Percentiles rank a stretch among this genome's conserved stretches.
Evolutionary conservation across 108 stramenopile species (phyloP).

Genomic region (Asterionellopsis glacialis): DNA sequence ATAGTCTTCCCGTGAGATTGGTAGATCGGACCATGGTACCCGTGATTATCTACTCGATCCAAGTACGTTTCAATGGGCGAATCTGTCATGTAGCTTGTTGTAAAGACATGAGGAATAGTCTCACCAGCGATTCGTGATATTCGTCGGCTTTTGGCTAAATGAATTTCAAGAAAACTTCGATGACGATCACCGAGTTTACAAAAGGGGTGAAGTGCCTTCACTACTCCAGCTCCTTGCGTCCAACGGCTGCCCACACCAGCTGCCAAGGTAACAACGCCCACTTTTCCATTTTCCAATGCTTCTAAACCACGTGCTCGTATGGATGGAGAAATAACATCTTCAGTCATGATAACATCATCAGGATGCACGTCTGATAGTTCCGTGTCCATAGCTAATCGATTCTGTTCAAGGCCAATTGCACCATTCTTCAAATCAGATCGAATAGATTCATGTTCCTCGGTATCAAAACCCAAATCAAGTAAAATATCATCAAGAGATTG

Average conservation of each 20-base stretch:
- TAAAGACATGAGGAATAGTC: conserved; percentile 45
- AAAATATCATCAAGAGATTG: conserved; percentile 28
- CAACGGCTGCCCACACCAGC: conserved; percentile 59
- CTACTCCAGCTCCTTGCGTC: conserved; percentile 62
- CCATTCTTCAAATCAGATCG: conserved; percentile 29
- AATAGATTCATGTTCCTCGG: conserved; percentile 26
- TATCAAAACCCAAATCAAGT: conserved; percentile 41
- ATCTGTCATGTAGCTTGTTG: conserved; percentile 62
- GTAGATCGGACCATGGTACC: conserved; percentile 30
- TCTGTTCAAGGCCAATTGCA: conserved; percentile 48
- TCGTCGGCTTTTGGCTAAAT: conserved; percentile 51
- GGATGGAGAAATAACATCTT: conserved; percentile 17
- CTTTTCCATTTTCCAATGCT: conserved; percentile 36
- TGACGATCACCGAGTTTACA: conserved; percentile 43
- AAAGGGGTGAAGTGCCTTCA: conserved; percentile 52
- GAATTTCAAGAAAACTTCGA: conserved; percentile 47
- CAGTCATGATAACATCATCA: conserved; percentile 38
- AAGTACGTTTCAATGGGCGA: conserved; percentile 28
- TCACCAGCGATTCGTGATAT: conserved; percentile 28
- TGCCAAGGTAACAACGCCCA: conserved; percentile 46
- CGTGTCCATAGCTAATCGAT: conserved; percentile 33
- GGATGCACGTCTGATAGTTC: conserved; percentile 30
- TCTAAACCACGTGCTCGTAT: conserved; percentile 26
- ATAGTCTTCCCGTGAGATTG: conserved; percentile 44
- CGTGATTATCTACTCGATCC: conserved; percentile 22